Conservation (phyloP, 2,329 filamentous ascomycete genomes). For the Zasmidium angulare region DNA sequence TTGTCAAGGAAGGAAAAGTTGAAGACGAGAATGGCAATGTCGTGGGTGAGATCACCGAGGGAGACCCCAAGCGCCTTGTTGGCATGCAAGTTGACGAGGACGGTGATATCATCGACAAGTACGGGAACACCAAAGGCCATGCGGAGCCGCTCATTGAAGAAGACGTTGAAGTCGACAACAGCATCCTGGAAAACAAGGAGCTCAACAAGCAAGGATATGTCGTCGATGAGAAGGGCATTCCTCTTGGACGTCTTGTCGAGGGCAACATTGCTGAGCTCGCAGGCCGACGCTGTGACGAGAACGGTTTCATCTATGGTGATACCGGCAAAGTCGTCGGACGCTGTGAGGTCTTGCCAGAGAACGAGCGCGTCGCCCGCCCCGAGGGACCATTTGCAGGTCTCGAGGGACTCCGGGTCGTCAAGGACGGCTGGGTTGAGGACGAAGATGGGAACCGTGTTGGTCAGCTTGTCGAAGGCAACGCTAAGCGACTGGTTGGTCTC, state of each 20-base stretch:
- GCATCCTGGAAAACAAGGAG: conserved; percentile 53
- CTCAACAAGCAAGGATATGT: conserved; percentile 63
- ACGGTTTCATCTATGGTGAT: conserved; percentile 58
- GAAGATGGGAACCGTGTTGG: conserved; percentile 76
- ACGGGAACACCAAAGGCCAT: conserved; percentile 58
- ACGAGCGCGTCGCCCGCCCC: conserved; percentile 55
- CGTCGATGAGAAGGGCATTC: conserved; percentile 54
- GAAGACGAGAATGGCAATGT: conserved; percentile 77
- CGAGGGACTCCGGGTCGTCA: conserved; percentile 63
- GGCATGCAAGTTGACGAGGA: conserved; percentile 78
- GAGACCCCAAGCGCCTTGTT: conserved; percentile 69
- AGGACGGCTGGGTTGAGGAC: conserved; percentile 74
- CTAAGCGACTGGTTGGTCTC: conserved; percentile 70
- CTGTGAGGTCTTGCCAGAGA: conserved; percentile 58
- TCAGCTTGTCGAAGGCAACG: conserved; percentile 67
- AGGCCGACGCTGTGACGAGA: conserved; percentile 57
- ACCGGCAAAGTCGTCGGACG: conserved; percentile 58
- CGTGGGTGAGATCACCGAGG: conserved; percentile 69
- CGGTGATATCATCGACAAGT: conserved; percentile 77
- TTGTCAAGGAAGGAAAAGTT: conserved; percentile 68
- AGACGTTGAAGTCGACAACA: conserved; percentile 48
- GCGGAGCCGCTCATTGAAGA: conserved; percentile 55
- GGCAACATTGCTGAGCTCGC: conserved; percentile 58
- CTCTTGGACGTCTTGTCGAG: conserved; percentile 57
- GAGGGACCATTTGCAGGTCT: conserved; percentile 72